Evolutionary conservation across 1,284 basidiomycete genomes (phyloP).

Genomic region (Cryptococcus deneoformans): DNA sequence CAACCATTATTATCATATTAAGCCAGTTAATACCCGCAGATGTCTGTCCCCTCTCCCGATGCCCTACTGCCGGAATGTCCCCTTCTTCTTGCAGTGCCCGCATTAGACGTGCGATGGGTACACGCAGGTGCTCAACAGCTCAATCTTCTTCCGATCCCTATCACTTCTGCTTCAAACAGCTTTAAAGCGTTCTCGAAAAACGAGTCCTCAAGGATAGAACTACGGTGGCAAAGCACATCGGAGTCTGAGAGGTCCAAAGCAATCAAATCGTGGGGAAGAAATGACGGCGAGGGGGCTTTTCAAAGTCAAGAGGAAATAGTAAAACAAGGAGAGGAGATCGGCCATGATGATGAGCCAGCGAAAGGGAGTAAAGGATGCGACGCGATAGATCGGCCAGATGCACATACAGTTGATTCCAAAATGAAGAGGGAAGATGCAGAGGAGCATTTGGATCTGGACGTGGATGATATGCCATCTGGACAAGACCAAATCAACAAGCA

Average conservation of each 20-base stretch:
- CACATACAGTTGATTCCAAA: slow-evolving; percentile 13
- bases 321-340: slow-evolving; percentile 47
- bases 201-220: slow-evolving; percentile 43
- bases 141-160: slow-evolving; percentile 43
- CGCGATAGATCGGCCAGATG: slow-evolving; percentile 1
- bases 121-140: slow-evolving; percentile 49
- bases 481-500: slow-evolving; percentile 13
- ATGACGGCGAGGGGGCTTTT: slow-evolving; percentile 33
- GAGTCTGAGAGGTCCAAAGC: slow-evolving; percentile 14
- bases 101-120: slow-evolving; percentile 45
- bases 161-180: slow-evolving; percentile 33
- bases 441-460: slow-evolving; percentile 10
- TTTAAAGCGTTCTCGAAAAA: slow-evolving; percentile 58
- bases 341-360: slow-evolving; percentile 1
- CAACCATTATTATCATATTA: too few species aligned
- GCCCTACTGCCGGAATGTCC: slow-evolving; percentile 11
- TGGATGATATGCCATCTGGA: slow-evolving; percentile 6
- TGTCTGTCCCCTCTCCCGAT: too few species aligned
- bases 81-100: slow-evolving; percentile 20
- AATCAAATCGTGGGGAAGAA: slow-evolving; percentile 24
- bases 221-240: slow-evolving; percentile 53
- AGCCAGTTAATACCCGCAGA: too few species aligned
- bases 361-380: slow-evolving; percentile 5
- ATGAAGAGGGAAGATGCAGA: slow-evolving; percentile 13
- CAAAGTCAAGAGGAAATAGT: not conserved